Evolutionary conservation across 805 yeast genomes (phyloP), one percentile per base, ranked within the genome.

Genomic region (Wickerhamiella bombiphila): DNA sequence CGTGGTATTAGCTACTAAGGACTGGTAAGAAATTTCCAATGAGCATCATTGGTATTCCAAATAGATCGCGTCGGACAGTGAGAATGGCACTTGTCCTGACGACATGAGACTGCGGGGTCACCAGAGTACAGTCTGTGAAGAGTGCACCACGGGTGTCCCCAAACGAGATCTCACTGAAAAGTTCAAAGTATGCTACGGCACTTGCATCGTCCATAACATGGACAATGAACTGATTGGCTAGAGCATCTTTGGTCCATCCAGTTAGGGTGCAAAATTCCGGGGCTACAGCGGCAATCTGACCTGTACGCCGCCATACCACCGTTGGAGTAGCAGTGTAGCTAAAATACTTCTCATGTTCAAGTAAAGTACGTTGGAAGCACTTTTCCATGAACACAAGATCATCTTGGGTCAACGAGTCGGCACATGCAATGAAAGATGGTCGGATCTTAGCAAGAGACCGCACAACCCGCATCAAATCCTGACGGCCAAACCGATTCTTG

Each of bases 21-120:
- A 82, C 76, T 0, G 96, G 97, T 49, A 88, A 63, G 55, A 88
- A 88, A 54, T 83, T 91, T 14, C 95, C 97, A 24, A 88, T 71
- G 17, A 91, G 78, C 93, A 88, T 86, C 83, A 91, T 78, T 13
- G 98, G 98, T 37, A 88, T 77, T 6, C 95, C 96, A 60, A 91
- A 88, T 14, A 88, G 93, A 54, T 88, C 97, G 55, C 96, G 66
- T 53, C 86, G 85, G 46, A 91, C 62, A 1, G 97, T 91, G 93
- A 95, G 82, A 50, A 80, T 76, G 50, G 93, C 77, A 21, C 82
- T 73, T 0, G 96, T 81, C 36, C 77, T 65, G 34, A 88, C 70
- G 18, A 43, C 43, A 30, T 48, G 38, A 13, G 63, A 63, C 11
- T 41, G 34, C 11, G 57, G 54, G 4, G 60, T 79, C 31, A 81